Evolutionary conservation across 1,284 basidiomycete genomes (phyloP).

Genomic region (Cronartium quercuum): DNA sequence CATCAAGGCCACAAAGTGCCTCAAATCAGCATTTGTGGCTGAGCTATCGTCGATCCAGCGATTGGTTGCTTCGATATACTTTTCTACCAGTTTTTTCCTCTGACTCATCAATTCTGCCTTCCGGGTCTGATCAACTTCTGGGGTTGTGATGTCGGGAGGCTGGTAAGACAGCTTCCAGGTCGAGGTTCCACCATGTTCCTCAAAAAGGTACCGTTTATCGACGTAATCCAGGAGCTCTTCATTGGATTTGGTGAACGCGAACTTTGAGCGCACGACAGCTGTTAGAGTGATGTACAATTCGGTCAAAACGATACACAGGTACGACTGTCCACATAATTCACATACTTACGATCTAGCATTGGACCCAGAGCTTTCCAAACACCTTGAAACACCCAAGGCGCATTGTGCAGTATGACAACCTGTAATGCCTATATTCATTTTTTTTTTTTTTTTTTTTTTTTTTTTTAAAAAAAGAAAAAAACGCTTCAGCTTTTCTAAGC

Average conservation of each 20-base stretch:
- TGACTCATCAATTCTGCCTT: conserved; percentile 42
- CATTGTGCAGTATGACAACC: conserved; percentile 28
- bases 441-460: too few relatives aligned
- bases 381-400: conserved; percentile 35
- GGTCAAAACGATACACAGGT: conserved; percentile 36
- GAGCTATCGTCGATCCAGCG: neutral
- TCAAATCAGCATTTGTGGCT: neutral
- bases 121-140: neutral
- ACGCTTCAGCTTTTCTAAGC: too few relatives aligned
- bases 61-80: neutral
- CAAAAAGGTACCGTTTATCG: neutral
- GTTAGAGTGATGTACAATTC: neutral
- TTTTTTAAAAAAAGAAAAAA: too few relatives aligned
- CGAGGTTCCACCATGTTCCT: neutral
- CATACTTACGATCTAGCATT: conserved; percentile 29
- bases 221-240: conserved; percentile 36
- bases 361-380: conserved; percentile 28
- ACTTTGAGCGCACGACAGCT: conserved; percentile 37
- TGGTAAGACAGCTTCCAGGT: neutral
- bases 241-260: conserved; percentile 42
- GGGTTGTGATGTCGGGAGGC: neutral
- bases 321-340: neutral
- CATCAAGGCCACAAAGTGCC: neutral
- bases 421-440: too few relatives aligned
- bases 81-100: conserved; percentile 41